Evolutionary conservation across 2,329 filamentous ascomycete genomes (phyloP), one percentile per base, ranked within the genome.

Genomic region (Ceratocystis harringtonii): DNA sequence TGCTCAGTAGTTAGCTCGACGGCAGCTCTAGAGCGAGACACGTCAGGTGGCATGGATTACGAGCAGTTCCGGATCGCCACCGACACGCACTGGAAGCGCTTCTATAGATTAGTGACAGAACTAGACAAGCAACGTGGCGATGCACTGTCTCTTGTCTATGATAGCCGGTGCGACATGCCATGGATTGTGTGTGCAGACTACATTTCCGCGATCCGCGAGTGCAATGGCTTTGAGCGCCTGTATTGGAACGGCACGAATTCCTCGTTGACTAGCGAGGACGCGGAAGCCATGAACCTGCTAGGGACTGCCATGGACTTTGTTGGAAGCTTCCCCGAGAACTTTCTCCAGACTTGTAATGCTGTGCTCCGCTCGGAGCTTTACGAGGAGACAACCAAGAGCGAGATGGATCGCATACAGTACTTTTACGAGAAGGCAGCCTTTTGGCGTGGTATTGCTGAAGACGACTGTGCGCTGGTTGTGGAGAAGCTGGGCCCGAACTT

Each of bases 101-200:
- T 95, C 74, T 96, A 91, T 77, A 85, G 91, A 41, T 80, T 97
- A 19, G 81, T 95, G 19, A 80, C 89, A 12, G 92, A 96, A 72
- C 78, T 99, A 50, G 91, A 97, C 72, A 91, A 88, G 71, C 87
- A 90, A 71, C 82, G 92, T 71, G 87, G 88, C 19, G 92, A 96
- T 71, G 87, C 89, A 0, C 76, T 97, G 57, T 86, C 89, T 1
- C 78, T 97, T 57, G 83, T 86, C 0, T 85, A 89, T 65, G 94
- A 97, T 71, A 74, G 81, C 0, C 80, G 83, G 61, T 80, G 81
- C 8, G 85, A 87, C 62, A 82, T 92, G 77, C 83, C 90, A 1
- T 96, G 91, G 90, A 81, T 95, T 60, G 80, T 95, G 3, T 87
- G 90, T 70, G 85, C 92, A 0, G 92, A 96, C 74, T 84, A 87